Base-by-base conservation (phyloP, 2,329 filamentous ascomycete genomes). In the Alternaria alternata region DNA sequence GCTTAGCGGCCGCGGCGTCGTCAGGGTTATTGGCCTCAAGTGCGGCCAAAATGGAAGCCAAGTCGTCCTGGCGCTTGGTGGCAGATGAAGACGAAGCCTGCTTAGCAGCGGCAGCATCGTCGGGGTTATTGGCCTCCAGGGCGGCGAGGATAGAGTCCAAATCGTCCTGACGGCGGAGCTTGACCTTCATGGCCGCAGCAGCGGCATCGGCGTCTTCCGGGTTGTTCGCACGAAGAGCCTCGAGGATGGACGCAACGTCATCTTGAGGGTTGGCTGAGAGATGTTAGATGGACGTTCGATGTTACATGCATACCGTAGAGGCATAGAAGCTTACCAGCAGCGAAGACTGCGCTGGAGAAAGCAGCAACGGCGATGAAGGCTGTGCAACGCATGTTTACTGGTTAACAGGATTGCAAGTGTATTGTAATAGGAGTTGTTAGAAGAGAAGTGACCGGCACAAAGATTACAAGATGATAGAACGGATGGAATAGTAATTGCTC, bases 391-490 rank as follows among this genome's bases (percentile, higher is more conserved):
- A 75, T 75, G 22, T 57, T 75, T 65, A 64, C 26, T 59, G 59
- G 57, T 64, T 60, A 26, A 4, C 24, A 30, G 16, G 2, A 26
- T 51, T 26, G 43, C 18, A 55, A n/a, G 16, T 48, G 24, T 34
- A 24, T 30, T 24, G 57, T 43, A 43, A 12, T 51, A 32, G 44
- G 34, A 48, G 52, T 49, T 32, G 24, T 61, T 53, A 54, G 51
- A 69, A 62, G 44, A 56, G 63, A 64, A 64, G 71, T 75, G 73
- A 62, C 71, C 73, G 64, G 72, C 73, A 75, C 71, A 64, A 46
- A 54, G 59, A 63, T 65, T 65, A 66, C 8, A 68, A 65, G 53
- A 56, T 60, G 59, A 59, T 64, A 59, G 57, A 57, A 57, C 49
- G 26, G 61, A 65, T 32, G 14, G 20, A 26, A 38, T 34, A 26